These are phyloP conservation scores for Phytophthora pseudosyringae DNA, from an alignment of 352 stramenopile genomes.

Conservation along the genomic window DNA sequence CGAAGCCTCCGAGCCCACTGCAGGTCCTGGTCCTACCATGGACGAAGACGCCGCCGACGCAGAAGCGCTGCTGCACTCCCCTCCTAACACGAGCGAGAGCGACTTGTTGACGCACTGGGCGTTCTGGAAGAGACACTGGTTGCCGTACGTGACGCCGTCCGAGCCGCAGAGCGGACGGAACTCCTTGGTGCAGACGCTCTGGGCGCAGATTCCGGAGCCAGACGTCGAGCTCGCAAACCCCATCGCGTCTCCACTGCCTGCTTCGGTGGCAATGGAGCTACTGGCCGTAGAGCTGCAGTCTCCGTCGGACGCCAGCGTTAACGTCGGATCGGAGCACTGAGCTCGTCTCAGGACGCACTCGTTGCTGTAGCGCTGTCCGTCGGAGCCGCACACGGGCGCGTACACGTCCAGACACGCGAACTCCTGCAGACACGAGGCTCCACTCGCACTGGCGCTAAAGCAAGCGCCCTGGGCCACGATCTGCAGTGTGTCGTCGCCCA, in stretches of 20 bases:
- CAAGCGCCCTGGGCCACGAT: slow-evolving; percentile 39
- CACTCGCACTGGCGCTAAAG: slow-evolving; percentile 10
- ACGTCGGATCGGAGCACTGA: slow-evolving; percentile 30
- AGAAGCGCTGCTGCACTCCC: slow-evolving; percentile 16
- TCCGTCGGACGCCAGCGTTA: slow-evolving; percentile 26
- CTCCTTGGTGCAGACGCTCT: slow-evolving; percentile 34
- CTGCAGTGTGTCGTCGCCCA: slow-evolving; percentile 24
- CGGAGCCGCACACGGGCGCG: slow-evolving; percentile 51
- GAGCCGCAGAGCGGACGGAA: slow-evolving; percentile 53
- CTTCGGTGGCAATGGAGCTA: neutral
- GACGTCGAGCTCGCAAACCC: slow-evolving; percentile 1
- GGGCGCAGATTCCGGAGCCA: slow-evolving; percentile 6
- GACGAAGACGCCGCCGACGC: slow-evolving; percentile 11
- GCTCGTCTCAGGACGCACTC: slow-evolving; percentile 41
- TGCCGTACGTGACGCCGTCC: slow-evolving; percentile 55
- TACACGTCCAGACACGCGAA: slow-evolving; percentile 38
- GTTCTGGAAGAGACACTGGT: slow-evolving; percentile 48
- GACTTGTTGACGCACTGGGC: slow-evolving; percentile 34
- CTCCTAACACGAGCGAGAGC: slow-evolving; percentile 34
- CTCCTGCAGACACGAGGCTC: slow-evolving; percentile 21
- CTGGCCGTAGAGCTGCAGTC: slow-evolving; percentile 23
- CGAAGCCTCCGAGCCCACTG: neutral
- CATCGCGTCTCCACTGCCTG: neutral
- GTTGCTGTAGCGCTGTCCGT: slow-evolving; percentile 56
- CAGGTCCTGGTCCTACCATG: slow-evolving; percentile 2